phyloP scores from a whole-genome alignment of 495 filamentous ascomycete genomes.

The Usnea hakonensis region DNA sequence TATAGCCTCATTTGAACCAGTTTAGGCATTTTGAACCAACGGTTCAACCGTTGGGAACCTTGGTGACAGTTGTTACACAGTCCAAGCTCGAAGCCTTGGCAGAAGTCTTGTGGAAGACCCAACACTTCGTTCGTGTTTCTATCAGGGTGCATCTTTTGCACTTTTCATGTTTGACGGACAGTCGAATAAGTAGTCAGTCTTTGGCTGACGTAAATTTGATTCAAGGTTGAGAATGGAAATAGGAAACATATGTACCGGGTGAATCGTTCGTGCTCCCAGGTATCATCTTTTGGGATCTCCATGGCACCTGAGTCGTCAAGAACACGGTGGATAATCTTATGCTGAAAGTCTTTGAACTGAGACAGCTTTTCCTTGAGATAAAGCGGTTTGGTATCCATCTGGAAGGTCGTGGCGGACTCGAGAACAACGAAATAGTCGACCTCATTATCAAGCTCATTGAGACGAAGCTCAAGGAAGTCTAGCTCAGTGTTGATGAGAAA shows the following conservation, averaged over 20 bases:
- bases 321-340: slow-evolving; percentile 49
- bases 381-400: slow-evolving; percentile 40
- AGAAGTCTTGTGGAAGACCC: too few species aligned
- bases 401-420: slow-evolving; percentile 45
- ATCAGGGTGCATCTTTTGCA: too few species aligned
- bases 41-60: too few species aligned
- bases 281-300: slow-evolving; percentile 27
- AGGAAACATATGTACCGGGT: slow-evolving; percentile 28
- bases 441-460: slow-evolving; percentile 41
- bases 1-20: too few species aligned
- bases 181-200: too few species aligned
- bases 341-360: slow-evolving; percentile 34
- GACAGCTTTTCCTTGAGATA: slow-evolving; percentile 35
- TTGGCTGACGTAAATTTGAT: background rate
- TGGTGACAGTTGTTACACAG: background rate
- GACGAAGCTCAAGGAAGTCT: slow-evolving; percentile 49
- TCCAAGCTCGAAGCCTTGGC: background rate
- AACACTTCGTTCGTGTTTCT: too few species aligned
- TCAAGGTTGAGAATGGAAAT: background rate
- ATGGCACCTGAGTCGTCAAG: slow-evolving; percentile 37
- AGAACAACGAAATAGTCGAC: slow-evolving; percentile 55
- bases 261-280: slow-evolving; percentile 43
- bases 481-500: slow-evolving; percentile 48
- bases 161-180: too few species aligned
- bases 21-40: too few species aligned